Base-by-base conservation (phyloP, 2,329 filamentous ascomycete genomes). In the Albifimbria verrucaria region DNA sequence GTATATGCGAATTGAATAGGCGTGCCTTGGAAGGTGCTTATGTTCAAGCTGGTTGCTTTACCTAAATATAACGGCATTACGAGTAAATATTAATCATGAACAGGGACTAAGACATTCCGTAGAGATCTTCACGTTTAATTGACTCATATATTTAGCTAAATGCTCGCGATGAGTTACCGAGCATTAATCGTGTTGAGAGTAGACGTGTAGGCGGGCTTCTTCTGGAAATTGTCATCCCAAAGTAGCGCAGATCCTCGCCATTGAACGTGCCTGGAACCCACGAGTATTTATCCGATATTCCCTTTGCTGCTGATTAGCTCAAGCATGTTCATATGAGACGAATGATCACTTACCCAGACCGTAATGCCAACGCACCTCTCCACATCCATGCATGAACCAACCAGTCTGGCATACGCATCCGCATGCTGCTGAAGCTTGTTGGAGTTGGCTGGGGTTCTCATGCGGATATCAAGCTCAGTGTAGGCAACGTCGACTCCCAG, bases 381-480 rank as follows among this genome's bases (percentile, higher is more conserved):
- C 22, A 65, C 59, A 4, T 59, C 58, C 51, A 65, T 57, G 50
- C 65, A 68, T 15, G 61, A 58, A 22, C 52, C 57, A 7, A 62
- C 58, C 11, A 66, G 60, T 9, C 57, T 56, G 28, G 46, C 66
- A 55, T 76, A 81, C 25, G 72, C 72, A 11, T 62, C 60, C 0
- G 72, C 71, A 61, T 80, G 77, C 47, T 70, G 69, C 7, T 66
- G 59, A 25, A 73, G 65, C 57, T 72, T 70, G 20, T 67, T 61
- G 4, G 62, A 57, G 5, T 65, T 71, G 4, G 69, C 63, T 0
- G 77, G 76, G 5, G 77, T 65, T 22, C 62, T 64, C 45, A 74
- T 68, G 24, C 78, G 66, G 41, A 81, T 75, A 58, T 82, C 79
- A 9, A 82, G 63, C 63, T 82, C 80, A 6, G 79, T 82, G 45